Base-by-base conservation (phyloP, 176 grass and related monocot species). In the Aegilops tauschii region DNA sequence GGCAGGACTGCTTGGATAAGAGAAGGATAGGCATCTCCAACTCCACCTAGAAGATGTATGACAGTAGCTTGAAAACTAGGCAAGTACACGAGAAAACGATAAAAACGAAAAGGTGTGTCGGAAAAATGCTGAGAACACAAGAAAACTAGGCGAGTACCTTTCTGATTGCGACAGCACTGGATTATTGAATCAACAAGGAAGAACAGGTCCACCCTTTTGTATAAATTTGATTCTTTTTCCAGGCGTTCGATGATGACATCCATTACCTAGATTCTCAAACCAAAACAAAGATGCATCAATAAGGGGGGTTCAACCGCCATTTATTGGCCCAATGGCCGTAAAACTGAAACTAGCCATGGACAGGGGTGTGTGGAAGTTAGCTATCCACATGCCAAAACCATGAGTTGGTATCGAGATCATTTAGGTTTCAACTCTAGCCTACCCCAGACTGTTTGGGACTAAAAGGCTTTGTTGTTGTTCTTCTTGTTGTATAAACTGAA, bases 111-210 rank as follows among this genome's bases (percentile, higher is more conserved):
- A 67, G 9, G 6, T 45, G 20, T 79, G n/a, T 5, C 32, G 18
- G 62, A 68, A 58, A 75, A 78, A 82, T 68, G 39, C 56, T 47
- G 14, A 68, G 1, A 85, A 79, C 4, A 64, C 50, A n/a, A 49
- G 40, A 63, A 84, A 37, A 65, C 11, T 27, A 50, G 50, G 52
- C 39, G 1, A 54, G 9, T 91, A 98, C 96, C 96, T 98, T 93
- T 98, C 66, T 92, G 92, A 78, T 86, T 95, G 64, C 93, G 96
- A 25, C 90, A 98, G 77, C 92, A 96, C 77, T 93, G 92, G 80
- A 86, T 96, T 81, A 98, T 98, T 83, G 96, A 98, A 96, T 98
- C 93, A 1, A 98, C 96, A 54, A 98, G 90, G 87, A 96, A 98
- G 90, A 98, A 96, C 59, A 96, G 74, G 71, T 98, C 96, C 17